Evolutionary conservation across 306 rosid genomes (phyloP).

Genomic region (Lathyrus aphaca): DNA sequence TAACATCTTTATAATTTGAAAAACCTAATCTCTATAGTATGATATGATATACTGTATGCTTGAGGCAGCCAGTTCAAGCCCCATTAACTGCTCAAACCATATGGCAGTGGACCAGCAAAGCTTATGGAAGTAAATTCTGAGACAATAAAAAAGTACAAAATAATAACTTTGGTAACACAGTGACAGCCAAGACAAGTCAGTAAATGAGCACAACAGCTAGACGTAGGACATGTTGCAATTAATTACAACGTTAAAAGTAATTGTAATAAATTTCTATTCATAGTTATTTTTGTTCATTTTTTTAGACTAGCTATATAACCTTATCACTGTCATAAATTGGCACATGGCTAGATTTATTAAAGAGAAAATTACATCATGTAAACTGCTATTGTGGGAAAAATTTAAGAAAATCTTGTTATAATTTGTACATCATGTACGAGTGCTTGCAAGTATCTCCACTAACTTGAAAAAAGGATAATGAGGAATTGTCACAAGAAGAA

Average conservation of each 20-base stretch:
- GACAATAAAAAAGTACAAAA: slow-evolving; percentile 28
- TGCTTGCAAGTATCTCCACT: too few relatives aligned
- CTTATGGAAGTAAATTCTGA: slow-evolving; percentile 23
- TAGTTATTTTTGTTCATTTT: not conserved
- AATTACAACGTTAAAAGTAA: slow-evolving; percentile 5
- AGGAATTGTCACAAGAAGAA: too few relatives aligned
- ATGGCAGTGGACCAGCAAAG: slow-evolving; percentile 10
- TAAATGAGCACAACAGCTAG: slow-evolving; percentile 33
- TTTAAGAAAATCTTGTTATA: too few relatives aligned
- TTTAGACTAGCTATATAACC: not conserved
- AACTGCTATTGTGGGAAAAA: too few relatives aligned
- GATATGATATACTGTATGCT: not conserved
- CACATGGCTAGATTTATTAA: slow-evolving; percentile 15
- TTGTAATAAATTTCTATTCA: not conserved
- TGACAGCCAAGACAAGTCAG: slow-evolving; percentile 29
- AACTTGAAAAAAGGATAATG: too few relatives aligned
- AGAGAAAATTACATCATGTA: too few relatives aligned
- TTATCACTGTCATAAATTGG: slow-evolving; percentile 7
- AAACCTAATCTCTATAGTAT: too few relatives aligned
- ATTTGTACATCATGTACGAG: too few relatives aligned
- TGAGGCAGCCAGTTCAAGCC: not conserved
- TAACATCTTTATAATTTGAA: too few relatives aligned
- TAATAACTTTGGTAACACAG: slow-evolving; percentile 33
- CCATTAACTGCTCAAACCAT: slow-evolving; percentile 1
- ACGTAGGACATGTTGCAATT: slow-evolving; percentile 35